Base-by-base conservation (phyloP, 2,329 filamentous ascomycete genomes). In the Cadophora sp. region DNA sequence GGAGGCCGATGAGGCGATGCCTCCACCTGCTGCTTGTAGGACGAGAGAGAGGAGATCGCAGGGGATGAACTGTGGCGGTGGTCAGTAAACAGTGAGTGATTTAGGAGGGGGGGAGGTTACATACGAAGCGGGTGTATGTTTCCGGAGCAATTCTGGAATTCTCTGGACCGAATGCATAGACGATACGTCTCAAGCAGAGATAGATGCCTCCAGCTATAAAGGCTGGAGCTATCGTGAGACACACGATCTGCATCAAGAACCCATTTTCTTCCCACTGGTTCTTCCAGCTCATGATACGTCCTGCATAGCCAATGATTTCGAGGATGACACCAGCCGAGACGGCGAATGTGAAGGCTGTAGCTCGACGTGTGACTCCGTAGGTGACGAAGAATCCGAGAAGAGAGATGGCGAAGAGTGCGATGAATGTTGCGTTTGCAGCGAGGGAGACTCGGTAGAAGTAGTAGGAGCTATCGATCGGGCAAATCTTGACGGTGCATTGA, bases 201-300 rank as follows among this genome's bases (percentile, higher is more conserved):
- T 91, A 91, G 48, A 91, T 83, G 1, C 83, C 86, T 0, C 87
- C 89, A 9, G 87, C 84, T 75, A 90, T 81, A 74, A 90, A 91
- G 1, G 88, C 88, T 0, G 89, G 89, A 0, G 81, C 88, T 66
- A 91, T 83, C 3, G 88, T 91, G 65, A 92, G 80, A 70, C 84
- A 86, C 73, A 85, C 83, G 45, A 89, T 84, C 75, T 90, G 87
- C 45, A 88, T 84, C 64, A 85, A 73, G 76, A 86, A 86, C 22
- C 79, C 78, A 48, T 78, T 75, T 68, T 81, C 75, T n/a, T 72
- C 70, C 80, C 82, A 89, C 3, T 82, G 83, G 72, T 90, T 83
- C 45, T 82, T 59, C 73, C 83, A 83, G 73, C 86, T 83, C 72
- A 84, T 78, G 39, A 91, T 78, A 11, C 89, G 82, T 2, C 84